Percentiles rank a stretch among this genome's conserved stretches.
phyloP scores from a whole-genome alignment of 192 early-diverging fungal genomes.

The Chytriomyces sp. region DNA sequence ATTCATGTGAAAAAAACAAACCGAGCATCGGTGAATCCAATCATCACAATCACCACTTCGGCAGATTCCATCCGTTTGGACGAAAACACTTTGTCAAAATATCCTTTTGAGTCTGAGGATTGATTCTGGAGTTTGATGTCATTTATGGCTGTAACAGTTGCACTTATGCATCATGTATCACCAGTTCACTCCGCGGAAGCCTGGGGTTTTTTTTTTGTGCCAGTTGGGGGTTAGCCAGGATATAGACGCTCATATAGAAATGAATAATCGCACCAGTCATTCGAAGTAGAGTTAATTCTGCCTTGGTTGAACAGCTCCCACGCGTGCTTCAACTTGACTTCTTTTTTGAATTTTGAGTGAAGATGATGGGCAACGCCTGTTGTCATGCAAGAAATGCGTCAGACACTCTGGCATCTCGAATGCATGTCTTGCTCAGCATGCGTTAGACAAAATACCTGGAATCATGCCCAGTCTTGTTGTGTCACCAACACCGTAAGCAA shows the following conservation, averaged over 20 bases:
- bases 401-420: neutral
- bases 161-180: neutral
- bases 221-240: neutral
- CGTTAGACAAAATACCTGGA: slow-evolving; percentile 11
- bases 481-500: slow-evolving; percentile 47
- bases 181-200: slow-evolving; percentile 26
- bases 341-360: slow-evolving; percentile 16
- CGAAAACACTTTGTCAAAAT: slow-evolving; percentile 43
- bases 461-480: slow-evolving; percentile 7
- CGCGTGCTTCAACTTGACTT: slow-evolving; percentile 41
- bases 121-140: neutral
- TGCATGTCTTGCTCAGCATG: no score
- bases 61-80: slow-evolving; percentile 32
- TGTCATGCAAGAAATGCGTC: neutral
- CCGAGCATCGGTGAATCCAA: slow-evolving; percentile 52
- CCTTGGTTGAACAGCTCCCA: slow-evolving; percentile 48
- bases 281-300: slow-evolving; percentile 36
- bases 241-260: neutral
- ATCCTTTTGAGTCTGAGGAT: neutral
- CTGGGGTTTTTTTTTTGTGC: neutral
- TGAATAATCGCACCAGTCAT: slow-evolving; percentile 35
- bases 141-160: neutral
- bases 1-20: neutral
- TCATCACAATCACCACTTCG: slow-evolving; percentile 48
- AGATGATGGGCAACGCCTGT: slow-evolving; percentile 46